Percentiles rank a stretch among this genome's conserved stretches.
Evolutionary conservation across 1,284 basidiomycete genomes (phyloP).

Genomic region (Cutaneotrichosporon mucoides): DNA sequence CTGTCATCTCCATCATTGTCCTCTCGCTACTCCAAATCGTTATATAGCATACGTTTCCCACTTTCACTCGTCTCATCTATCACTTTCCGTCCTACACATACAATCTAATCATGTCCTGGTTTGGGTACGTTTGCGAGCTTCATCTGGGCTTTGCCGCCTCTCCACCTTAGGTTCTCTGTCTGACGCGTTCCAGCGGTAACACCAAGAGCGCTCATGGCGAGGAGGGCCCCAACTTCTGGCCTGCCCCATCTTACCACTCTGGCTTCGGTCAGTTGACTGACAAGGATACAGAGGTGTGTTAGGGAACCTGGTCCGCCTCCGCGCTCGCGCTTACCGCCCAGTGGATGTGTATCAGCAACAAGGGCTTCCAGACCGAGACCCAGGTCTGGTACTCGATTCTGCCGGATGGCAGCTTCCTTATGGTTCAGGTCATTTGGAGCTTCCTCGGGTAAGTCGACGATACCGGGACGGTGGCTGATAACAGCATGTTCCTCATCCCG

Average conservation of each 20-base stretch:
- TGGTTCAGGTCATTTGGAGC: conserved; percentile 94
- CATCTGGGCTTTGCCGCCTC: background rate
- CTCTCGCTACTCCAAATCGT: background rate
- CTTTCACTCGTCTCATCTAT: too few relatives aligned
- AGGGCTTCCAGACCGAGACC: conserved; percentile 87
- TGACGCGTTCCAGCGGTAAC: background rate
- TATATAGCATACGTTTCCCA: background rate
- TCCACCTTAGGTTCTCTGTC: background rate
- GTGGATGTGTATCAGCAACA: conserved; percentile 68
- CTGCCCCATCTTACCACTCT: conserved; percentile 57
- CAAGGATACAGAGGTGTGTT: conserved; percentile 41
- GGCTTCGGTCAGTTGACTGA: conserved; percentile 40
- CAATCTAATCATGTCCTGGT: conserved; percentile 14
- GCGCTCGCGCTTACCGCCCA: conserved; percentile 9
- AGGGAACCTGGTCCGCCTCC: conserved; percentile 5
- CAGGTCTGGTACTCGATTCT: conserved; percentile 83
- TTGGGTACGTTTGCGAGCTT: conserved; percentile 5
- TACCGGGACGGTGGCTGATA: too few relatives aligned
- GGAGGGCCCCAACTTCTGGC: conserved; percentile 63
- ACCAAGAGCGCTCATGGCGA: background rate
- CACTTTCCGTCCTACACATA: background rate
- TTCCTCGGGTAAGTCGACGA: conserved; percentile 66
- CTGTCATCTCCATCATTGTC: too few relatives aligned
- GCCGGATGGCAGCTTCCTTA: conserved; percentile 74
- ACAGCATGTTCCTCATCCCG: conserved; percentile 43